Evolutionary conservation across 2,329 filamentous ascomycete genomes (phyloP).

Genomic region (Basipetospora chlamydospora): DNA sequence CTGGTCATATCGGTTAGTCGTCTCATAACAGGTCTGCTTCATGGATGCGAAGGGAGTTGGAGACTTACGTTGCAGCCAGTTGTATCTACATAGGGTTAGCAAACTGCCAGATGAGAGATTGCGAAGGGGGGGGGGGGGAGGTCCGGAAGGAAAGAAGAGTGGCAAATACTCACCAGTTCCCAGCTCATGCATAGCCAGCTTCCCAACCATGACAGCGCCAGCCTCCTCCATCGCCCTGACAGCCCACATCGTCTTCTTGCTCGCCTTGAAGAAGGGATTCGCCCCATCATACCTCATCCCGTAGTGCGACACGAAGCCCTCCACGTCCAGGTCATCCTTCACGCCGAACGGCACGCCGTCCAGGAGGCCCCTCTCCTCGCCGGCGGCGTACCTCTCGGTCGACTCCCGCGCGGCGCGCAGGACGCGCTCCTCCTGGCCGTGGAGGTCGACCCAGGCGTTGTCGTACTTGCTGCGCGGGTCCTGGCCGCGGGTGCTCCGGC

Average conservation of each 20-base stretch:
- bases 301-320: constrained; percentile 52
- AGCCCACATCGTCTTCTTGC: constrained; percentile 50
- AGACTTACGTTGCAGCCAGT: constrained; percentile 59
- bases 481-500: constrained; percentile 49
- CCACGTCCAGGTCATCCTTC: constrained; percentile 65
- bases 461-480: constrained; percentile 45
- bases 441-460: constrained; percentile 56
- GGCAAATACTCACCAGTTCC: constrained; percentile 42
- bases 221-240: constrained; percentile 56
- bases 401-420: constrained; percentile 57
- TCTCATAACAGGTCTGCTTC: no score
- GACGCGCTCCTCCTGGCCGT: constrained; percentile 40
- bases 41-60: no score
- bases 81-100: constrained; percentile 36
- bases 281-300: constrained; percentile 49
- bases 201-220: constrained; percentile 62
- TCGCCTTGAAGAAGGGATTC: constrained; percentile 32
- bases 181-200: constrained; percentile 68
- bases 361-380: constrained; percentile 50
- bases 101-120: neutral
- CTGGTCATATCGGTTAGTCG: constrained; percentile 26
- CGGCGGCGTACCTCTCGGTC: constrained; percentile 54
- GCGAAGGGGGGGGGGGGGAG: neutral
- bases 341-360: constrained; percentile 74
- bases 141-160: constrained; percentile 12